A percentile compares a stretch with the other conserved stretches of the same genome.
Evolutionary conservation across 2,329 filamentous ascomycete genomes (phyloP).

Genomic region (Fusarium luffae): DNA sequence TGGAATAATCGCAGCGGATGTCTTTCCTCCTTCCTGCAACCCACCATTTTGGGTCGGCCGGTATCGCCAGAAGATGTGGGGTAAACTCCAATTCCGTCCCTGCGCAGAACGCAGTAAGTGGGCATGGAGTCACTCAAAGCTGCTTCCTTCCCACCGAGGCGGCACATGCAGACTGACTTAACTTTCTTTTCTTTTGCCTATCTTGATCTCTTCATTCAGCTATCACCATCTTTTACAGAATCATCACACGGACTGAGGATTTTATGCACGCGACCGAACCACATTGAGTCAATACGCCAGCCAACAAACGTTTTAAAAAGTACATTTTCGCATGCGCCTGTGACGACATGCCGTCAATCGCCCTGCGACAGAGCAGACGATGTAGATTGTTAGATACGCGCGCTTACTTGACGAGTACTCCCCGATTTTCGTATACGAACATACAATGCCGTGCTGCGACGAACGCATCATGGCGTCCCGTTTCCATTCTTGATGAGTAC

Average conservation of each 20-base stretch:
- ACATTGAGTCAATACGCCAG: conserved; percentile 5
- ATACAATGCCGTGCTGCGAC: conserved; percentile 38
- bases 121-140: conserved; percentile 37
- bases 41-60: conserved; percentile 41
- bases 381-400: conserved; percentile 48
- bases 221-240: neutral
- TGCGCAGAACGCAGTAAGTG: neutral
- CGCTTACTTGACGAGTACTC: conserved; percentile 26
- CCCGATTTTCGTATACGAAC: conserved; percentile 15
- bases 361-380: conserved; percentile 59
- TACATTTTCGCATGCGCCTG: conserved; percentile 50
- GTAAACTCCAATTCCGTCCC: conserved; percentile 34
- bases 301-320: neutral
- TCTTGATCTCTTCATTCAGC: neutral
- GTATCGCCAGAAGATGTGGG: conserved; percentile 45
- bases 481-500: conserved; percentile 73
- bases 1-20: conserved; percentile 8
- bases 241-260: neutral
- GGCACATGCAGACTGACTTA: conserved; percentile 28
- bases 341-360: conserved; percentile 58
- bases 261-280: conserved; percentile 6
- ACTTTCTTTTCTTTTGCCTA: neutral
- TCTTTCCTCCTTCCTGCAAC: conserved; percentile 18
- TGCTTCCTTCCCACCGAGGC: conserved; percentile 39
- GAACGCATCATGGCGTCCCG: conserved; percentile 67